These are phyloP conservation scores for Didymellaceae sp. DNA, from an alignment of 2,329 filamentous ascomycete genomes.

Conservation along the genomic window DNA sequence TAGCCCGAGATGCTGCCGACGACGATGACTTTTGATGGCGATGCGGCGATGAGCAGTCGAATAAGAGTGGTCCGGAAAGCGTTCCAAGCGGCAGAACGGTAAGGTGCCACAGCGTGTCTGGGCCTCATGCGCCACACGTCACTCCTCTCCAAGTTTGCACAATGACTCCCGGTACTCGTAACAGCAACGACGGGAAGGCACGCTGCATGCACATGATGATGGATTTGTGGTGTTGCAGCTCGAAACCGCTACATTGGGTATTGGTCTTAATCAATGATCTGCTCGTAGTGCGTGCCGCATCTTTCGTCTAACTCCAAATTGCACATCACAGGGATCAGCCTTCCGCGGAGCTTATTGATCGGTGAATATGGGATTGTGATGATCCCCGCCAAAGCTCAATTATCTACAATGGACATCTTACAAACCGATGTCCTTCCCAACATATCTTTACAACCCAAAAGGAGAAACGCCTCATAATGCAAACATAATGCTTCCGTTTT, in stretches of 20 bases:
- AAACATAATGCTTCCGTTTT: not conserved
- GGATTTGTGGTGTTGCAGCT: conserved; percentile 19
- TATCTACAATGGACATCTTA: conserved; percentile 2
- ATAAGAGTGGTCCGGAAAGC: conserved; percentile 29
- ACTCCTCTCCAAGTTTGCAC: conserved; percentile 6
- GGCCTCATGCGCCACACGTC: conserved; percentile 24
- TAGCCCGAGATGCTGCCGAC: conserved; percentile 37
- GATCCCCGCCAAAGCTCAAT: conserved; percentile 8
- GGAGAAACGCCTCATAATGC: conserved; percentile 20
- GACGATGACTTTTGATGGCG: conserved; percentile 19
- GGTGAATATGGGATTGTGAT: conserved; percentile 12
- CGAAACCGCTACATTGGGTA: conserved; percentile 8
- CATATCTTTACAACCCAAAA: not conserved
- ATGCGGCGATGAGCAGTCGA: conserved; percentile 26
- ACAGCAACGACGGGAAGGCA: not conserved
- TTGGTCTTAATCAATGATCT: conserved; percentile 1
- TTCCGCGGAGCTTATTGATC: conserved; percentile 21
- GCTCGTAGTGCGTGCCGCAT: conserved; percentile 18
- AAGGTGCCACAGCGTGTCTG: conserved; percentile 14
- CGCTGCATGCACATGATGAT: conserved; percentile 1
- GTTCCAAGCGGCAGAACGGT: conserved; percentile 7
- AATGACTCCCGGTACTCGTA: not conserved
- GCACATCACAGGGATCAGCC: conserved; percentile 19
- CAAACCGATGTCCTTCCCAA: not conserved
- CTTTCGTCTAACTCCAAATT: conserved; percentile 20